Percentiles rank a stretch among this genome's conserved stretches.
Evolutionary conservation across 257 asterid species (phyloP).

Genomic region (Mitragyna speciosa): DNA sequence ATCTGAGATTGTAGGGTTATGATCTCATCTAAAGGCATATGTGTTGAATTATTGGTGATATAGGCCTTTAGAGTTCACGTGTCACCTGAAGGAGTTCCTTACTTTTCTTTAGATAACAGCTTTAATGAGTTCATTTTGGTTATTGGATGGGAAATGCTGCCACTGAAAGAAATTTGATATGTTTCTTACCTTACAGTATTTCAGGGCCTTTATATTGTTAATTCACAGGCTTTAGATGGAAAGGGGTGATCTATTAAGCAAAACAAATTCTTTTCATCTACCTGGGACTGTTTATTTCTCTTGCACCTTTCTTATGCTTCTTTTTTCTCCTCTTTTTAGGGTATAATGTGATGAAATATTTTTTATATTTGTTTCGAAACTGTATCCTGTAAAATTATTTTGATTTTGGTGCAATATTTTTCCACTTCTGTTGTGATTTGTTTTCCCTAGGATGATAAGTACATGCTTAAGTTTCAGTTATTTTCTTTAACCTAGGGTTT

Average conservation of each 20-base stretch:
- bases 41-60: too few species aligned
- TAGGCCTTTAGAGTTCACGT: too few species aligned
- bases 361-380: not conserved
- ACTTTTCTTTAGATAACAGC: too few species aligned
- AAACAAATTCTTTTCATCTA: not conserved
- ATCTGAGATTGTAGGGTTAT: too few species aligned
- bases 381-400: not conserved
- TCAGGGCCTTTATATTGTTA: not conserved
- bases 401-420: not conserved
- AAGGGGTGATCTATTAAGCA: not conserved
- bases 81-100: too few species aligned
- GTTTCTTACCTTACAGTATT: not conserved
- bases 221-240: not conserved
- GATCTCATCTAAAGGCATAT: too few species aligned
- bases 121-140: not conserved
- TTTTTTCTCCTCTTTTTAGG: not conserved
- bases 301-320: not conserved
- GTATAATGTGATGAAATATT: not conserved
- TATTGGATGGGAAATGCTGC: not conserved
- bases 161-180: not conserved
- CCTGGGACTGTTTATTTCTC: not conserved
- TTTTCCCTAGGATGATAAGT: not conserved
- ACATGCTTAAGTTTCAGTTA: not conserved
- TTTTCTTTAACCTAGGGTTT: not conserved
- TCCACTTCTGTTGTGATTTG: not conserved